Conservation (phyloP, 345 rosid species). For the Boechera stricta region DNA sequence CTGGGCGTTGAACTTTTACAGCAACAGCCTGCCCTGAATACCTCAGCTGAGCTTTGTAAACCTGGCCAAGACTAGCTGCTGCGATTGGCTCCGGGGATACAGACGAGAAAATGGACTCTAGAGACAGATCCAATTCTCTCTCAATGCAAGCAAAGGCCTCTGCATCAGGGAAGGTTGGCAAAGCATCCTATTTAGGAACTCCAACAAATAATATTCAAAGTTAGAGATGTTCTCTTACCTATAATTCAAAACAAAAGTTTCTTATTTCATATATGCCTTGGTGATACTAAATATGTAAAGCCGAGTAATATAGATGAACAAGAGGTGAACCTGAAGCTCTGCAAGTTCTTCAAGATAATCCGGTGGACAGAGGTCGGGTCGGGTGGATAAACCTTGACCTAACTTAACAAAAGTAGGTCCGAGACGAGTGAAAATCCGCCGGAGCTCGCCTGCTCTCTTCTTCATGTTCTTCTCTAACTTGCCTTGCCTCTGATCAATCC, state of each 20-base stretch:
- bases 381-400: constrained; percentile 95
- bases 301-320: constrained; percentile 6
- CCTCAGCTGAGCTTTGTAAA: constrained; percentile 88
- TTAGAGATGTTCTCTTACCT: constrained; percentile 22
- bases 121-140: constrained; percentile 73
- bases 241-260: background rate
- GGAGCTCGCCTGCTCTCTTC: constrained; percentile 68
- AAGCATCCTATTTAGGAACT: constrained; percentile 69
- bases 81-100: constrained; percentile 91
- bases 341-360: constrained; percentile 94
- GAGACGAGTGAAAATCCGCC: constrained; percentile 72
- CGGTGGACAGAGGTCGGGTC: constrained; percentile 94
- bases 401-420: constrained; percentile 98
- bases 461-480: constrained; percentile 69
- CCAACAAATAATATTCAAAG: constrained; percentile 18
- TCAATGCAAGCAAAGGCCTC: constrained; percentile 93
- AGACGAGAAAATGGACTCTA: constrained; percentile 70
- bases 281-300: background rate
- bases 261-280: background rate
- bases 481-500: constrained; percentile 73
- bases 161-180: constrained; percentile 95
- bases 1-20: constrained; percentile 95
- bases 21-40: constrained; percentile 83
- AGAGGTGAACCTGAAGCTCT: constrained; percentile 76
- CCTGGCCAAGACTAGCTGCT: constrained; percentile 98